Evolutionary conservation across 2,329 filamentous ascomycete species (phyloP), one percentile per base, ranked within the genome.

Genomic region (Nemania sp.): DNA sequence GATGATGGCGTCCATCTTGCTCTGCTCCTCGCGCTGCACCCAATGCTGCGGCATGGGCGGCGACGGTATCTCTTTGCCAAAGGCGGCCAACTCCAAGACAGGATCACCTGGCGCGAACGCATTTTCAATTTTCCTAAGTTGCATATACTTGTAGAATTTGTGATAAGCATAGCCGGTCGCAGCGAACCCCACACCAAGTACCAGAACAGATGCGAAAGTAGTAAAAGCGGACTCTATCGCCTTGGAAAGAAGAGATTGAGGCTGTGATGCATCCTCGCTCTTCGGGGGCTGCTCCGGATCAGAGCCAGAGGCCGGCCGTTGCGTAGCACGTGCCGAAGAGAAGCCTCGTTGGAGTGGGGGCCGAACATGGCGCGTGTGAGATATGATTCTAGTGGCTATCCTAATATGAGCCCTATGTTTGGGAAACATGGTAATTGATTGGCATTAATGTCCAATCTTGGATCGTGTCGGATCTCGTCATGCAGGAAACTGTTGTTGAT

Each of bases 71-170:
- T 80, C 78, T 66, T 80, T 87, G 61, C 75, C 81, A 56, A 80
- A 76, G 22, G 88, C 87, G 2, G 91, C 91, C 40, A 96, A 76
- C 52, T 89, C 92, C 15, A 93, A 82, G 22, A 93, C 91, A 1
- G 91, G 92, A 69, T 99, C 94, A 9, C 94, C 94, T 1, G 92
- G 91, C 53, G 88, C 81, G 72, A 99, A 99, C 20, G 94, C 94
- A 64, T 89, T 88, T 61, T 89, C 84, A 79, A 99, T 97, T 74
- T 99, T 99, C 61, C 86, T 76, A n/a, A 97, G 77, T 23, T 97
- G 91, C 51, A 96, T 75, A 72, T 86, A 81, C 75, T 99, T 99
- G 81, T 99, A 97, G 68, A 82, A 84, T 64, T 81, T 84, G 70
- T 94, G 89, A 68, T 94, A 95, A 42, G 80, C 79, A 70, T 90